phyloP scores from a whole-genome alignment of 768 basidiomycete genomes.

The Terana coerulea region DNA sequence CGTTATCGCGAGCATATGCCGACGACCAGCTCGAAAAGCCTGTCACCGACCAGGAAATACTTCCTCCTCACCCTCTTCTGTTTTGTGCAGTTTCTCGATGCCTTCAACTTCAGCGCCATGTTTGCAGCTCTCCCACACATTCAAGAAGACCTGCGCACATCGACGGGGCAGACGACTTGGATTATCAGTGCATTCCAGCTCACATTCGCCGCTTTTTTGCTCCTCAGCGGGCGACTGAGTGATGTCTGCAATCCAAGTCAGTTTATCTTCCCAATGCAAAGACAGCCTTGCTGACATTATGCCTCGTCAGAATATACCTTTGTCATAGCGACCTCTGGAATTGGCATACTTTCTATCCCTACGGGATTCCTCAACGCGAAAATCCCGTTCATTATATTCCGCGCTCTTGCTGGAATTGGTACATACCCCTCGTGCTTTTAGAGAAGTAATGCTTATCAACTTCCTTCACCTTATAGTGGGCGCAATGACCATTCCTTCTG shows the following conservation, averaged over 20 bases:
- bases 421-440: background rate
- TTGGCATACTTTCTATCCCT: slow-evolving; percentile 21
- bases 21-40: background rate
- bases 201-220: slow-evolving; percentile 28
- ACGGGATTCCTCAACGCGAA: slow-evolving; percentile 20
- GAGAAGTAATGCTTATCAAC: too few species aligned
- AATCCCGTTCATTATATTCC: slow-evolving; percentile 22
- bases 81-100: slow-evolving; percentile 28
- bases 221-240: slow-evolving; percentile 23
- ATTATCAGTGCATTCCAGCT: slow-evolving; percentile 27
- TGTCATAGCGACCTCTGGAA: slow-evolving; percentile 15
- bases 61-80: slow-evolving; percentile 24
- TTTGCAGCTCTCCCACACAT: slow-evolving; percentile 19
- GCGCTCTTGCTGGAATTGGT: slow-evolving; percentile 23
- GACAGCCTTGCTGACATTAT: background rate
- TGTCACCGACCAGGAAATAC: slow-evolving; percentile 17
- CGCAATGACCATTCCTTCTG: slow-evolving; percentile 37
- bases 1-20: background rate
- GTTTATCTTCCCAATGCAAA: background rate
- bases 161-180: slow-evolving; percentile 18
- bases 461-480: slow-evolving; percentile 22
- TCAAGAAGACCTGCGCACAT: slow-evolving; percentile 16
- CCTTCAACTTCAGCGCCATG: slow-evolving; percentile 24
- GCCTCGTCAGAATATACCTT: slow-evolving; percentile 19
- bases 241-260: slow-evolving; percentile 25